Base-by-base conservation (phyloP, 2,329 filamentous ascomycete genomes). In the Paraconiothyrium brasiliense region DNA sequence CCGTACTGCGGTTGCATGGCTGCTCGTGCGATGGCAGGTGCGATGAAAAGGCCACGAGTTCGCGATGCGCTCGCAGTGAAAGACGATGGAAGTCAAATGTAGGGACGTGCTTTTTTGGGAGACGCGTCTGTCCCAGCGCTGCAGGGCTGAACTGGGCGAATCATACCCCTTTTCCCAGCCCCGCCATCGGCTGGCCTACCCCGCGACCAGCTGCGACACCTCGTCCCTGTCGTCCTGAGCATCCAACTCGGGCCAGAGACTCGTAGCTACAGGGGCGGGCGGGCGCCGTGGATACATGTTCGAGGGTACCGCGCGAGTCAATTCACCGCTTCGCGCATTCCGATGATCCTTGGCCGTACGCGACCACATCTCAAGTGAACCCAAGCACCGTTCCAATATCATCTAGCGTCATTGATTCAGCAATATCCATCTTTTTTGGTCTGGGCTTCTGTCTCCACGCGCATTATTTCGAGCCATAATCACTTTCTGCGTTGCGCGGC, bases 1-100 rank as follows among this genome's bases (percentile, higher is more conserved):
- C 50, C 50, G 74, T 81, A 81, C 72, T 80, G 79, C 68, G 74
- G 73, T 69, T 82, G 80, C 80, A 82, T 82, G 59, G 49, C 67
- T 64, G 66, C 62, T 64, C 60, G 63, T 64, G 68, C 59, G 65
- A 71, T 59, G 67, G 63, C 71, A 71, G 73, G 73, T 67, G 73
- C 69, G 75, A 73, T 73, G 70, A 71, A 32, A 56, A 43, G 58
- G 56, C 60, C 59, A 59, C 58, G 58, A 54, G 27, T 66, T 68
- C 66, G 67, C 69, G 73, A 73, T 74, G 71, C 57, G 60, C 50
- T 34, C 16, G 62, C 67, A 61, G 66, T 63, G 47, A 47, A 43
- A 37, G 54, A 61, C 37, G 55, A 37, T 27, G 34, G 52, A 54
- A 63, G 62, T 34, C 34, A 56, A 46, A 20, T 50, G 65, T 57